Evolutionary conservation across 192 early-diverging fungal species (phyloP), one percentile per base, ranked within the genome.

Genomic region (Coemansia sp.): DNA sequence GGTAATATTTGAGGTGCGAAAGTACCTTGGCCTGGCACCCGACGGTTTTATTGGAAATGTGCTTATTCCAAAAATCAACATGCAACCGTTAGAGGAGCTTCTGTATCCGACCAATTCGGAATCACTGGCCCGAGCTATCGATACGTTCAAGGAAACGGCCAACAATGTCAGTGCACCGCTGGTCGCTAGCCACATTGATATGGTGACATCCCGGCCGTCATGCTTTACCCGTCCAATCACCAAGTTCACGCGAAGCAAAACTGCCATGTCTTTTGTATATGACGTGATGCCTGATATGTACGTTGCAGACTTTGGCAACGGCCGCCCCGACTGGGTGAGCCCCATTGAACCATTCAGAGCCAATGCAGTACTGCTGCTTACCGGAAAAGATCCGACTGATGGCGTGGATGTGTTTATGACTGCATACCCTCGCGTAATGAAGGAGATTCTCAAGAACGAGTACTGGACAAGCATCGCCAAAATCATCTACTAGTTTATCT

Each of bases 211-310:
- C 23, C 60, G 44, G 9, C 76, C 76, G 9, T 73, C 76, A 3
- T 59, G 67, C 57, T 79, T 79, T 51, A 66, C 76, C 9, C 70
- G 69, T 11, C 76, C 76, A 6, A 62, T 69, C 19, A 61, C 61
- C 20, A 55, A 47, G 7, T 79, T 67, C 60, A 20, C 52, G 10
- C 23, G 42, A 25, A 56, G 53, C 36, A 70, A 70, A 50, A 63
- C 66, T 7, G 76, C 71, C 3, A 50, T 66, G 57, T 62, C 76
- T 1, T 79, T 73, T 58, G 64, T 79, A 11, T 79, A 73, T 22
- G 76, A 79, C 31, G 12, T 64, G 10, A 79, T 65, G 63, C 76
- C 76, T 3, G 54, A 79, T 46, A 79, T 79, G 76, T 79, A 79
- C 40, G 58, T 25, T 46, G 64, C 62, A 0, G 67, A 79, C n/a